phyloP scores from a whole-genome alignment of 129 eudicot species.

The Saussurea involucrata region DNA sequence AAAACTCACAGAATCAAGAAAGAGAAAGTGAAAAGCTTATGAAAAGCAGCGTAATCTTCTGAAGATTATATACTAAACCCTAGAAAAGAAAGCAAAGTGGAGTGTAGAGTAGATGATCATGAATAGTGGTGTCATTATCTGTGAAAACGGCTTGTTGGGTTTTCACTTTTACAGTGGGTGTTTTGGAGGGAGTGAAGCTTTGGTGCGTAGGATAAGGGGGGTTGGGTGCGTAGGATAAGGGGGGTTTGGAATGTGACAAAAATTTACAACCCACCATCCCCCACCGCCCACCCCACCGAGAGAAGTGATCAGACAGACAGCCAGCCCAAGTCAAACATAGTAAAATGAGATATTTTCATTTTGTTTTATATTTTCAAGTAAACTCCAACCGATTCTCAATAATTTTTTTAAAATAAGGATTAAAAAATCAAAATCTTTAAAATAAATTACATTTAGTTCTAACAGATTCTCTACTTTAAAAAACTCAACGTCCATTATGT shows the following conservation, averaged over 20 bases:
- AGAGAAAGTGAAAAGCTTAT: neutral
- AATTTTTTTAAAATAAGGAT: no score
- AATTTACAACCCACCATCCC: neutral
- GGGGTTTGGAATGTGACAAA: constrained; percentile 24
- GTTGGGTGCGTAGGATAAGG: constrained; percentile 24
- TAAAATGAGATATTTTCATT: constrained; percentile 7
- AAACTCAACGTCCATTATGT: no score
- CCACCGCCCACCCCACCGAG: neutral
- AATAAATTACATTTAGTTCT: no score
- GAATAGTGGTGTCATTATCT: neutral
- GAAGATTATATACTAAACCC: constrained; percentile 11
- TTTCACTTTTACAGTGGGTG: constrained; percentile 8
- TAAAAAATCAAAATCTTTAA: no score
- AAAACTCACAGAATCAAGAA: neutral
- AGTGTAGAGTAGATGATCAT: neutral
- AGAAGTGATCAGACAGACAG: constrained; percentile 2
- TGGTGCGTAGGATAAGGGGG: neutral
- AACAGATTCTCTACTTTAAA: no score
- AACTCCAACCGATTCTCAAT: no score
- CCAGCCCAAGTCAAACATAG: constrained; percentile 9
- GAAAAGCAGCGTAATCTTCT: constrained; percentile 1
- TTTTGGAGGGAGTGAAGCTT: constrained; percentile 13
- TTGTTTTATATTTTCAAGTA: no score
- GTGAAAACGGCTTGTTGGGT: constrained; percentile 44
- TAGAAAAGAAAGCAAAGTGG: neutral